Percentiles rank a stretch among this genome's conserved stretches.
Conservation (phyloP, 768 basidiomycete species). For the Tricholoma saponaceum region DNA sequence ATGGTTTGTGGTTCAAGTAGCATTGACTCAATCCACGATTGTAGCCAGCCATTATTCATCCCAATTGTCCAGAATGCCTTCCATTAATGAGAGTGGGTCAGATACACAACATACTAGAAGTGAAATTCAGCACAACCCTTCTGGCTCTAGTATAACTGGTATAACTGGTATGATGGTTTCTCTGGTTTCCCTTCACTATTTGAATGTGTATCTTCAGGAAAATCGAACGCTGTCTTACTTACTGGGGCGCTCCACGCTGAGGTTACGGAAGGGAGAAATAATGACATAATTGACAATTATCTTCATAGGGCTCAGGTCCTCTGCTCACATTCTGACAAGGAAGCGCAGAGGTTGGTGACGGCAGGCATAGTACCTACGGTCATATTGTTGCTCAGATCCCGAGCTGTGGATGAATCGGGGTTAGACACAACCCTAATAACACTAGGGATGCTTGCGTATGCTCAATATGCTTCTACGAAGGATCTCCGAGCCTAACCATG, state of each 20-base stretch:
- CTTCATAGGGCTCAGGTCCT: neutral
- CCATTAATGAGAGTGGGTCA: neutral
- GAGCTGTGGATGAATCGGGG: neutral
- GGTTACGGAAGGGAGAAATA: neutral
- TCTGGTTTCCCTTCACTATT: neutral
- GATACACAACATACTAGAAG: neutral
- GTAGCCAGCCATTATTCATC: neutral
- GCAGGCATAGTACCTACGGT: neutral
- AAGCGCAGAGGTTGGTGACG: neutral
- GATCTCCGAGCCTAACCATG: neutral
- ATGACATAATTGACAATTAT: neutral
- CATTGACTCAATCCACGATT: neutral
- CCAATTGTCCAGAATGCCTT: neutral
- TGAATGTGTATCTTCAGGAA: neutral
- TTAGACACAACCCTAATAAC: neutral
- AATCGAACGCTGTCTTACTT: neutral
- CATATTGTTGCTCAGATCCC: neutral
- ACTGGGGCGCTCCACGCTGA: neutral
- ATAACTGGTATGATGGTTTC: neutral
- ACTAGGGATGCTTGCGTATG: neutral
- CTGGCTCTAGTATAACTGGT: no score
- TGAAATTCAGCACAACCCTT: neutral
- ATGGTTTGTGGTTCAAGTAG: neutral
- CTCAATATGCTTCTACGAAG: neutral
- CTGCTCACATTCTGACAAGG: neutral